Evolutionary conservation across 768 basidiomycete genomes (phyloP), one percentile per base, ranked within the genome.

Genomic region (Leccinellum albellum): DNA sequence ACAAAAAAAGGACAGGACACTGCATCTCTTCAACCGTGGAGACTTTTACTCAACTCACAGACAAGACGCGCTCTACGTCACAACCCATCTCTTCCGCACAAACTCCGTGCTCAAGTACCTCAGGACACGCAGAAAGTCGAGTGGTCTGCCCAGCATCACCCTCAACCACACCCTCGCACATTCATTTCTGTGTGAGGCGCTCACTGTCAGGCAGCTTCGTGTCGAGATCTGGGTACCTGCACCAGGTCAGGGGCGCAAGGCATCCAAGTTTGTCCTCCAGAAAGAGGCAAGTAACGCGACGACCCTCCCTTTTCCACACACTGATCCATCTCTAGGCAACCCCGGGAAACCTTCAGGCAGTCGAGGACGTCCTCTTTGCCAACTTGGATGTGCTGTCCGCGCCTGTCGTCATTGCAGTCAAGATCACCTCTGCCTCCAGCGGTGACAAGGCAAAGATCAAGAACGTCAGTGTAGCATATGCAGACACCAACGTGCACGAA

Each of bases 91-190:
- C 53, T 94, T 84, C 64, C 88, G 83, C 55, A 99, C 97, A 3
- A 89, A 91, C 64, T 88, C 91, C 1, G 94, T 98, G 57, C 80
- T 99, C 73, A 96, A 96, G 72, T 89, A 91, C 68, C 84, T 97
- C 42, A 96, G 96, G 6, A 67, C 74, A 0, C 82, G 82, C 0
- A 83, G 84, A 29, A 80, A 78, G 61, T 68, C 75, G 1, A 80
- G 77, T 0, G 84, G 85, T 3, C 75, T 97, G 1, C 86, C 91
- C 0, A 88, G 86, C 53, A 93, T 97, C 50, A 84, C 82, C 0
- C 77, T 99, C 54, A 91, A 84, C 67, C 74, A 79, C 55, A 83
- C 82, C 15, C 83, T 93, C 17, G 94, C 94, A 0, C 89, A 91
- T 63, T 78, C 78, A 35, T 86, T 97, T 58, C 74, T 99, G 46